phyloP scores from a whole-genome alignment of 78 protist genomes.

The Planoprotostelium fungivorum region DNA sequence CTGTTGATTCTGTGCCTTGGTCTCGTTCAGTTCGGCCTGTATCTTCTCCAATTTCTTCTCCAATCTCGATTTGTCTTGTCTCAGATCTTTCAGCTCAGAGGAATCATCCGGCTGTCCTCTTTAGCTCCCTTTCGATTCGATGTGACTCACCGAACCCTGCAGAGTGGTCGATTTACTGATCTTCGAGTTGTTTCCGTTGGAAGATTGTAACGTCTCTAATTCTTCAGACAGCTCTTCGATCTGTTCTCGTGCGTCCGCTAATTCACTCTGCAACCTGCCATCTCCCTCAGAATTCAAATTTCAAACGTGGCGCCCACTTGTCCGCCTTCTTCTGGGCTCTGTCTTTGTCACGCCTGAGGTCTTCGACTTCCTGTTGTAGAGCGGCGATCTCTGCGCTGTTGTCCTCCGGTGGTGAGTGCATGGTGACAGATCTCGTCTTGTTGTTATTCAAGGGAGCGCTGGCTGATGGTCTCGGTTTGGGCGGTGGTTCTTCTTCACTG shows the following conservation, averaged over 20 bases:
- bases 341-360: neutral
- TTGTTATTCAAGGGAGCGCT: too few species aligned
- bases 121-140: too few species aligned
- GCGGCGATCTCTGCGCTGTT: neutral
- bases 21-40: neutral
- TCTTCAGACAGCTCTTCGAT: neutral
- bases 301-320: neutral
- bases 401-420: too few species aligned
- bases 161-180: neutral
- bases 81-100: neutral
- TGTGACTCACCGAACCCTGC: too few species aligned
- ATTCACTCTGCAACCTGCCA: neutral
- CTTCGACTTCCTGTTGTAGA: neutral
- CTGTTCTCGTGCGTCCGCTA: neutral
- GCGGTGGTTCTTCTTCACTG: neutral
- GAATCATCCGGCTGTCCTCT: neutral
- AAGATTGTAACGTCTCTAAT: neutral
- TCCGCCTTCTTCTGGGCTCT: neutral
- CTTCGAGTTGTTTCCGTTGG: neutral
- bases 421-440: too few species aligned
- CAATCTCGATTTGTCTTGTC: neutral
- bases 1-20: neutral
- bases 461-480: too few species aligned
- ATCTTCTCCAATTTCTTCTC: neutral
- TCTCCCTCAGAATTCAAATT: neutral